Conservation (phyloP, 176 grass and related monocot species). For the Oryza brachyantha region DNA sequence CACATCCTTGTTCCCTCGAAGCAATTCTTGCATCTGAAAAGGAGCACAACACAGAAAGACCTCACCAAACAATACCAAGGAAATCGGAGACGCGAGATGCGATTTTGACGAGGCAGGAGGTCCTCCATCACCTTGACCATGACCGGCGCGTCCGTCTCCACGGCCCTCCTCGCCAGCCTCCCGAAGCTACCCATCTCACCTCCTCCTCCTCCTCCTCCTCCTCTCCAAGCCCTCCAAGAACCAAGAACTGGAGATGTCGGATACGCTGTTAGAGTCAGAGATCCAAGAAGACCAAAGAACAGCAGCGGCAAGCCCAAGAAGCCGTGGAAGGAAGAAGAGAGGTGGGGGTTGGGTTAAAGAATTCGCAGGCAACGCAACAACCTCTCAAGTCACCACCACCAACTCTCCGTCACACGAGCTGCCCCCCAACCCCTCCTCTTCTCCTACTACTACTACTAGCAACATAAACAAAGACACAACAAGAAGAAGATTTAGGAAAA, state of each 20-base stretch:
- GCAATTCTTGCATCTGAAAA: conserved; percentile 83
- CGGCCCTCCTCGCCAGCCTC: conserved; percentile 60
- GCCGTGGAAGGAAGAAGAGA: background rate
- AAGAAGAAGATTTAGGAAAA: background rate
- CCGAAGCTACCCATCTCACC: conserved; percentile 58
- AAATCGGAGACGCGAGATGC: conserved; percentile 16
- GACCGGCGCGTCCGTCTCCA: conserved; percentile 83
- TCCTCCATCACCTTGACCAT: conserved; percentile 72
- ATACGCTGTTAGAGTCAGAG: conserved; percentile 21
- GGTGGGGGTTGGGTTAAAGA: conserved; percentile 13
- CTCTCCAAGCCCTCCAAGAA: conserved; percentile 22
- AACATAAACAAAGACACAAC: conserved; percentile 3
- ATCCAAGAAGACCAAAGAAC: conserved; percentile 43
- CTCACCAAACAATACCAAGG: conserved; percentile 10
- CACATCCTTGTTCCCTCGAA: conserved; percentile 52
- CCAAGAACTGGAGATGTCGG: conserved; percentile 11
- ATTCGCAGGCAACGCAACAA: conserved; percentile 30
- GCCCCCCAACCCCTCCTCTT: background rate
- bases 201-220: background rate
- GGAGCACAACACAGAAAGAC: background rate
- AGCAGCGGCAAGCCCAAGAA: conserved; percentile 18
- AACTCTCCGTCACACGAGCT: conserved; percentile 2
- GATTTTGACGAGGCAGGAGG: background rate
- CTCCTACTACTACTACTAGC: too few relatives aligned
- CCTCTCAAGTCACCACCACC: conserved; percentile 31